Base-by-base conservation (phyloP, 1,284 basidiomycete genomes). In the Sporisorium exsertum region DNA sequence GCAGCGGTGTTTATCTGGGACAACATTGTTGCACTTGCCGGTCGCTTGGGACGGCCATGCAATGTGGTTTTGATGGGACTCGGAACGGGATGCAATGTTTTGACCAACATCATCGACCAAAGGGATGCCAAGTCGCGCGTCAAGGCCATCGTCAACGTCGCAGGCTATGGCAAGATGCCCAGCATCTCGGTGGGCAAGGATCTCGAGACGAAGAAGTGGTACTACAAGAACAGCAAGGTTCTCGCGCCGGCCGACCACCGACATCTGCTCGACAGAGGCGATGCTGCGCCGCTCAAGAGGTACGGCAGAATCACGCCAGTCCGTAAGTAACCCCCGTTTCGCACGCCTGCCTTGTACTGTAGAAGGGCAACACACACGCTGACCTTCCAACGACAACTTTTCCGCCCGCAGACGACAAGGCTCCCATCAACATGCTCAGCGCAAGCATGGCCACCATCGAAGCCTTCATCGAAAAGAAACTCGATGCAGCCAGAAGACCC, bases 51-150 rank as follows among this genome's bases (percentile, higher is more conserved):
- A 18, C 16, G 20, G 7, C 92, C 92, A 5, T 88, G 89, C 50
- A 89, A 90, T 32, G 88, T 98, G 18, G 87, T 97, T 24, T 83
- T 99, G 9, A 90, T 99, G 49, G 94, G 94, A 0, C 93, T 95
- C 79, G 94, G 94, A 4, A 89, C 90, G 0, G 95, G 93, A 0
- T 93, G 92, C 78, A 88, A 90, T 29, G 89, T 91, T 0, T 78
- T 97, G 58, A 90, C 93, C 86, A 89, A 91, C 35, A 88, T 97
- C 37, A 87, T 97, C 35, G 89, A 90, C 45, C 83, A 88, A 27
- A 89, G 84, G 6, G 52, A 40, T 20, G 46, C 63, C 24, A 45
- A 62, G 29, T n/a, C n/a, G n/a, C 52, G 68, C 35, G 72, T 80
- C 10, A 18, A 16, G 27, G 80, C 78, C n/a, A 47, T 79, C 10